Evolutionary conservation across 805 yeast genomes (phyloP).

Genomic region (Ogataea chonburiensis): DNA sequence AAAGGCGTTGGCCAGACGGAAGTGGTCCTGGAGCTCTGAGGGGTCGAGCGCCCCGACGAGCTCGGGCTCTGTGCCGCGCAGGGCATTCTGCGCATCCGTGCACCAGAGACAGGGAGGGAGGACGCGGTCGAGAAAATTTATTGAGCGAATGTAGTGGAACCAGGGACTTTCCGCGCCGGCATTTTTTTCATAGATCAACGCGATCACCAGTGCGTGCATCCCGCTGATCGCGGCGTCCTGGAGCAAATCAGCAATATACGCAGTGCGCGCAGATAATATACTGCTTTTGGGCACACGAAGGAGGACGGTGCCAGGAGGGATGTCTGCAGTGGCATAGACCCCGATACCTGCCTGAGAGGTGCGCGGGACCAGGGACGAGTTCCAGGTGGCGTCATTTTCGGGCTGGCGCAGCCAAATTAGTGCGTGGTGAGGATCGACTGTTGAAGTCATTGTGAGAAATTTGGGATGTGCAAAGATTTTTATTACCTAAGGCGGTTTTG

Average conservation of each 20-base stretch:
- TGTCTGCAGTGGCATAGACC: constrained; percentile 54
- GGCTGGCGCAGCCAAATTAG: constrained; percentile 52
- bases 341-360: constrained; percentile 68
- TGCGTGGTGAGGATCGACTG: constrained; percentile 32
- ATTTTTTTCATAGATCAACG: constrained; percentile 69
- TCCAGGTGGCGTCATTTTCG: constrained; percentile 52
- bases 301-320: constrained; percentile 38
- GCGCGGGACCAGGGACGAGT: constrained; percentile 44
- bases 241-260: constrained; percentile 64
- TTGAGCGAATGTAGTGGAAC: constrained; percentile 60
- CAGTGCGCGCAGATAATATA: constrained; percentile 56
- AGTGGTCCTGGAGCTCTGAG: constrained; percentile 42
- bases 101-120: constrained; percentile 71
- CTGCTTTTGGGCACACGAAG: constrained; percentile 62
- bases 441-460: constrained; percentile 30
- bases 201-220: constrained; percentile 61
- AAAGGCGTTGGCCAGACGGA: constrained; percentile 41
- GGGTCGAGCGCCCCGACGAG: constrained; percentile 57
- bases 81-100: constrained; percentile 41
- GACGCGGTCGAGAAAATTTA: constrained; percentile 38
- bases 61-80: constrained; percentile 63
- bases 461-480: neutral
- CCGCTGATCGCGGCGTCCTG: constrained; percentile 61
- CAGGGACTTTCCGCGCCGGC: constrained; percentile 74
- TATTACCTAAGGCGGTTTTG: no score